Base-by-base conservation (phyloP, 1,284 basidiomycete species). In the Pyrrhoderma noxium region DNA sequence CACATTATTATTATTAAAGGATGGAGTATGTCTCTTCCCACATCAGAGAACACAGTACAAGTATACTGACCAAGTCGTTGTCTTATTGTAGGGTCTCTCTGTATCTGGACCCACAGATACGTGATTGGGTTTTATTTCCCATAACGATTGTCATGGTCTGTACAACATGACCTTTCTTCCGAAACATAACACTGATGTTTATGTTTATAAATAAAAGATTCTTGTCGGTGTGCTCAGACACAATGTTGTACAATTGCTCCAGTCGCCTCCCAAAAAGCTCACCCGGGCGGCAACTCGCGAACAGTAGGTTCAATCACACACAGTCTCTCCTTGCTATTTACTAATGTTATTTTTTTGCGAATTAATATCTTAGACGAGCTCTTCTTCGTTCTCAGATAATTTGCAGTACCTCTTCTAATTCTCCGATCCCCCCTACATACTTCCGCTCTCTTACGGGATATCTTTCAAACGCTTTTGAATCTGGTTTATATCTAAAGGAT, bases 61-160 rank as follows among this genome's bases (percentile, higher is more conserved):
- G 18, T 3, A 39, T 23, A n/a, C n/a, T n/a, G n/a, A n/a, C n/a
- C n/a, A n/a, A n/a, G n/a, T n/a, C n/a, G n/a, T 25, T 48, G 59
- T 55, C 60, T 61, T 59, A 58, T 60, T 61, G 62, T 62, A 89
- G 85, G 58, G 75, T 80, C 2, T 86, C 85, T 37, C 73, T 94
- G 57, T 93, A 90, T 67, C 82, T 95, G 51, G 92, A 94, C 71
- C 91, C 92, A 44, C 89, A 93, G 67, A 95, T 96, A 65, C 81
- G 93, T 54, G 85, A 91, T 65, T 92, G 89, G 89, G 93, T 99
- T 41, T 71, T 99, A 53, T 89, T 99, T 66, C 96, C 96, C 52
- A 96, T 99, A 68, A 95, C 93, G 42, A 73, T 97, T 58, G 93
- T 99, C 67, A 98, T 99, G 93, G 90, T 90, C 60, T 62, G 79